These are phyloP conservation scores for Aspergillus candidus DNA, from an alignment of 2,329 filamentous ascomycete genomes.

Conservation along the genomic window DNA sequence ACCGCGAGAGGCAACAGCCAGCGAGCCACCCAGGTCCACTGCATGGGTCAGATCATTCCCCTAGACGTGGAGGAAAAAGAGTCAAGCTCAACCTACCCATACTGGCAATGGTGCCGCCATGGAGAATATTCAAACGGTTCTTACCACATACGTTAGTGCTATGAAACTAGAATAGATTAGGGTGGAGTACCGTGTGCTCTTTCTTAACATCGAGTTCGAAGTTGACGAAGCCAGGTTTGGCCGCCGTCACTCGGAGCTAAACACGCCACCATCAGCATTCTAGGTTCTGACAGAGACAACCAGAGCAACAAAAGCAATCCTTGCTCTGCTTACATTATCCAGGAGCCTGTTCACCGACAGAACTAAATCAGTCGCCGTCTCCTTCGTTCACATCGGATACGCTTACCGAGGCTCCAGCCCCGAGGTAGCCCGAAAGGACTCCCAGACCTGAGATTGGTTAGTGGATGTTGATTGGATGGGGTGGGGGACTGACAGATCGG, in stretches of 20 bases:
- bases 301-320: background rate
- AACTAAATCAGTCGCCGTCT: background rate
- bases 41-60: background rate
- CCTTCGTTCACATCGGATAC: background rate
- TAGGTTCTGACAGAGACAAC: no score
- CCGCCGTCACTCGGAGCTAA: constrained; percentile 57
- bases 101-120: constrained; percentile 62
- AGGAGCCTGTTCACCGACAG: constrained; percentile 23
- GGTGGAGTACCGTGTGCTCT: constrained; percentile 53
- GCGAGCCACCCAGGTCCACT: constrained; percentile 61
- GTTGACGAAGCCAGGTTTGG: constrained; percentile 55
- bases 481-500: constrained; percentile 49
- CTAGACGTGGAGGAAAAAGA: background rate
- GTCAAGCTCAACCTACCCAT: constrained; percentile 37
- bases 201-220: constrained; percentile 61
- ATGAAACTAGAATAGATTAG: background rate
- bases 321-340: constrained; percentile 32
- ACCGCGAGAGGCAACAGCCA: constrained; percentile 60
- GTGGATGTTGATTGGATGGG: background rate
- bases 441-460: constrained; percentile 58
- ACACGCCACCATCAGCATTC: constrained; percentile 3
- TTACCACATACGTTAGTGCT: constrained; percentile 23
- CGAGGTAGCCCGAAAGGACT: constrained; percentile 78
- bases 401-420: constrained; percentile 80
- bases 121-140: constrained; percentile 61